Base-by-base conservation (phyloP, 2,329 filamentous ascomycete genomes). In the Onygenales sp. region DNA sequence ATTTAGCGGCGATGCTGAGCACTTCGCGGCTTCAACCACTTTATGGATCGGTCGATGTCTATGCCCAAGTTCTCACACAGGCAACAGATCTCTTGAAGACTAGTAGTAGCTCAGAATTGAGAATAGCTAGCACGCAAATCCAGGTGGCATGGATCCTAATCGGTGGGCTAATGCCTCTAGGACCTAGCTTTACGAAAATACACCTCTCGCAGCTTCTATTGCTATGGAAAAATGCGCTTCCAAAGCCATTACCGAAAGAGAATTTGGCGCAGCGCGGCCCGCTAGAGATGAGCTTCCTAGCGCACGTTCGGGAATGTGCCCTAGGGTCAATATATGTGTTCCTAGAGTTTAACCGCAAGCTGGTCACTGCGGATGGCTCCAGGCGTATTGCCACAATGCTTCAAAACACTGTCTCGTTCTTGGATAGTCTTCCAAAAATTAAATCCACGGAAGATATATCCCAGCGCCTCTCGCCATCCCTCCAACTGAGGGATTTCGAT, bases 91-190 rank as follows among this genome's bases (percentile, higher is more conserved):
- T 98, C 32, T 79, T 98, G 41, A 98, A 98, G 69, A 91, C 87
- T 0, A 96, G 90, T 67, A 85, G 90, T 45, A 89, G 89, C 65
- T 93, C 89, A 1, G 92, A 98, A 66, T 76, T 98, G 51, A 84
- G 92, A 32, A 84, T 93, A 38, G 95, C 93, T 6, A 89, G 89
- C 63, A 95, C 90, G 1, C 93, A 98, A 65, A 90, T 98, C 27
- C 93, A 98, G 66, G 91, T 98, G 2, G 93, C 93, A 5, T 98
- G 93, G 92, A 94, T 95, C 47, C 75, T 98, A 54, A 95, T 98
- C 46, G 93, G 94, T 39, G 93, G 94, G 0, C 75, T 98, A 52
- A 97, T 97, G 92, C 90, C 91, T 0, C 79, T 98, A 0, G 93
- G 93, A 0, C 92, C 93, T 3, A 97, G 95, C 68, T 98, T 98